These are phyloP conservation scores for Kingdonia uniflora DNA, from an alignment of 164 flowering plant species.

Conservation along the genomic window DNA sequence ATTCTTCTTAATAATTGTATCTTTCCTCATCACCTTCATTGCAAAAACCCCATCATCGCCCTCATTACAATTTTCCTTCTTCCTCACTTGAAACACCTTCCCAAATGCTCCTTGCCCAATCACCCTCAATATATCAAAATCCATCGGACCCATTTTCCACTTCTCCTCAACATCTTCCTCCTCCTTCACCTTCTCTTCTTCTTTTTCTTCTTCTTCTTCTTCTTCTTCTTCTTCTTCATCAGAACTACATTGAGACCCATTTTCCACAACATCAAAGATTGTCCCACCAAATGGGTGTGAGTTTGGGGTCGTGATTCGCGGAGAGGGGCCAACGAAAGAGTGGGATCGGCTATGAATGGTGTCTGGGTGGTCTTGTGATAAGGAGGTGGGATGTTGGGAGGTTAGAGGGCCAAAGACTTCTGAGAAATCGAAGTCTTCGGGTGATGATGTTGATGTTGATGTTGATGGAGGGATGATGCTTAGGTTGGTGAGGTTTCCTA, in stretches of 20 bases:
- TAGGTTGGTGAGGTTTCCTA: slow-evolving; percentile 37
- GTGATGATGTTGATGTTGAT: slow-evolving; percentile 10
- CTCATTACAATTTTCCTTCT: slow-evolving; percentile 18
- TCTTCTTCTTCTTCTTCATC: slow-evolving; percentile 18
- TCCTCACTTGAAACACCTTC: slow-evolving; percentile 73
- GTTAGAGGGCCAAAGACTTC: slow-evolving; percentile 50
- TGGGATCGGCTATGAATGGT: slow-evolving; percentile 54
- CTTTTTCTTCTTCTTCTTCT: slow-evolving; percentile 5
- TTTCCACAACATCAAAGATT: slow-evolving; percentile 10
- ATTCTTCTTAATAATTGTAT: slow-evolving; percentile 72
- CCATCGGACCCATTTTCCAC: slow-evolving; percentile 45
- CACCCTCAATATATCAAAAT: slow-evolving; percentile 75
- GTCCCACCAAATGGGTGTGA: slow-evolving; percentile 16
- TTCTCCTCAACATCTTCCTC: slow-evolving; percentile 8
- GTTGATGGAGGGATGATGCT: slow-evolving; percentile 41
- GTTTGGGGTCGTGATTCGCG: slow-evolving; percentile 23
- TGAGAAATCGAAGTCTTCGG: slow-evolving; percentile 49
- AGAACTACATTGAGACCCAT: slow-evolving; percentile 13
- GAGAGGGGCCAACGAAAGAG: slow-evolving; percentile 66
- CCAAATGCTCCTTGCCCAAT: slow-evolving; percentile 84
- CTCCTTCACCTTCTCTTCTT: background rate
- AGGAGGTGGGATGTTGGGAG: slow-evolving; percentile 16
- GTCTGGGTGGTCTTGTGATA: slow-evolving; percentile 29
- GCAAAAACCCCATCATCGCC: slow-evolving; percentile 57
- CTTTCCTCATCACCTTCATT: slow-evolving; percentile 96